Base-by-base conservation (phyloP, 805 yeast genomes). In the Jamesozyma gamospora region DNA sequence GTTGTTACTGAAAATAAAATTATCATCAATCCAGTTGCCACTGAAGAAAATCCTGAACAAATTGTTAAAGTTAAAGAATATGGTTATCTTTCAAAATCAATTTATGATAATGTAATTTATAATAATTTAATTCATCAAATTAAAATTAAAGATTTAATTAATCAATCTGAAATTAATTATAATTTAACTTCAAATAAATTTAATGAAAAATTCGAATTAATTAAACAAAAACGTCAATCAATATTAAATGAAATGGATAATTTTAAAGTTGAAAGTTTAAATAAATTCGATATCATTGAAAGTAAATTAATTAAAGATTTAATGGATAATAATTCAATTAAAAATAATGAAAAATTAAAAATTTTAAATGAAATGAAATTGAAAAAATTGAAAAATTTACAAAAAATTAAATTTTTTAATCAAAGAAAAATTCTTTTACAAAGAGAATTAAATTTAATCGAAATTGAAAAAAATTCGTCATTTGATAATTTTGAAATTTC, bases 11-110 rank as follows among this genome's bases (percentile, higher is more conserved):
- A 21, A 21, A 24, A 31, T 6, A 9, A 31, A 18, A 13, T 10
- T 11, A 4, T 13, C 4, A 16, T 18, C 4, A 27, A 28, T 27
- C 58, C 56, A 24, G 40, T 47, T 12, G 62, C 63, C 2, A 48
- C 59, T 13, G 59, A 60, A 4, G 52, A 57, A 14, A 52, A 55
- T 17, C 58, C 55, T 4, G 64, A 59, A 42, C 28, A 39, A 16
- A 42, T 59, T 4, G 55, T 56, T 8, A 53, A 49, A 25, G 49
- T 56, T 1, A 46, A 44, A 10, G 46, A 50, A 8, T 47, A 49
- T 30, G 56, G 58, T 8, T 43, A 51, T 36, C 34, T 59, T 10
- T 53, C 62, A 4, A 56, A 54, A 39, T 53, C 56, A 2, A 47
- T 59, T 4, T 52, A 53, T 38, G 63, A 59, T 36, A 48, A 49